Percentiles rank a stretch among this genome's conserved stretches.
phyloP scores from a whole-genome alignment of 148 eudicot genomes.

The Beta vulgaris region DNA sequence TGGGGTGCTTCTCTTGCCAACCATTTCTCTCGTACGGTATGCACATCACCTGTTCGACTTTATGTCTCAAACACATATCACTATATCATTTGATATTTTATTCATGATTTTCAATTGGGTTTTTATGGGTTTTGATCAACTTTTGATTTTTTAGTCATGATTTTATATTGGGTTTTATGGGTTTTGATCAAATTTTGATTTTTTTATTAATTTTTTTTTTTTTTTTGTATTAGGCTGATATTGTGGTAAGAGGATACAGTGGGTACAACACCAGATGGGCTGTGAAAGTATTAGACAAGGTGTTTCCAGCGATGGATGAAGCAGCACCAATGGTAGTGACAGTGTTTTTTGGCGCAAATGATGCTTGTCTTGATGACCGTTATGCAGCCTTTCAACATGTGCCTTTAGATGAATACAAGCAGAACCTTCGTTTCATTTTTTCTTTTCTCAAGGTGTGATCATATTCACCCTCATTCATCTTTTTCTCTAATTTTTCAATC shows the following conservation, averaged over 20 bases:
- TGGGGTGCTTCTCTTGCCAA: slow-evolving; percentile 84
- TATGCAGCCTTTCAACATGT: slow-evolving; percentile 71
- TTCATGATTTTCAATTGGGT: too few relatives aligned
- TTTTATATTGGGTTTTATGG: slow-evolving; percentile 6
- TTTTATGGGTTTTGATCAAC: background rate
- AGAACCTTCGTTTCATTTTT: slow-evolving; percentile 51
- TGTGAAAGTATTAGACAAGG: slow-evolving; percentile 49
- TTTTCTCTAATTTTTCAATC: background rate
- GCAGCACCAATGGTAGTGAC: slow-evolving; percentile 54
- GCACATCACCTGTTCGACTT: slow-evolving; percentile 25
- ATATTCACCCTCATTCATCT: background rate
- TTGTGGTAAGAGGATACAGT: slow-evolving; percentile 79
- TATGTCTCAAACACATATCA: slow-evolving; percentile 4
- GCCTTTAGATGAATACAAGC: slow-evolving; percentile 75
- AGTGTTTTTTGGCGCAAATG: slow-evolving; percentile 90
- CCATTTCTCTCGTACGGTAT: slow-evolving; percentile 76
- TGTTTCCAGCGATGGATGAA: slow-evolving; percentile 36
- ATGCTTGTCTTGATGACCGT: slow-evolving; percentile 60
- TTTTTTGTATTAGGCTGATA: slow-evolving; percentile 64
- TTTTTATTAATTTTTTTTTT: background rate
- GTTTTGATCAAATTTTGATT: background rate
- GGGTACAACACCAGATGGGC: slow-evolving; percentile 97
- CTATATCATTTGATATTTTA: too few relatives aligned
- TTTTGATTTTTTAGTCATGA: background rate
- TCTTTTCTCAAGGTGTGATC: slow-evolving; percentile 51